Evolutionary conservation across 169 alveolate genomes (phyloP), one percentile per base, ranked within the genome.

Genomic region (Amoebophrya sp.): DNA sequence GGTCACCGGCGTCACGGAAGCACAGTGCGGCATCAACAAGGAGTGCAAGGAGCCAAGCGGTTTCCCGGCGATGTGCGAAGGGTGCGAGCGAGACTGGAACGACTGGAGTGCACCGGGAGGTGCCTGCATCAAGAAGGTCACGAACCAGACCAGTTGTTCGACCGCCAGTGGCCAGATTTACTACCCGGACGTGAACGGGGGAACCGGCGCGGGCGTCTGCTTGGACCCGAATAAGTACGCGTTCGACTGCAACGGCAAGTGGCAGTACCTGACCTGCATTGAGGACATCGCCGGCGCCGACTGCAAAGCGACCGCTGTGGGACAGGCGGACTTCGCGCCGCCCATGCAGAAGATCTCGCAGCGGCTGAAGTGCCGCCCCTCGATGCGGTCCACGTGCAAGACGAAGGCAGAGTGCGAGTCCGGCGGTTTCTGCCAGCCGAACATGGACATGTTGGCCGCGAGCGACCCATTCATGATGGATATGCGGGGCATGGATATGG

Each of bases 191-290:
- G n/a, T 26, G 83, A 12, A 10, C 83, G 26, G 2, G 39, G 83
- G 39, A 0, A 65, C 83, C 83, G 83, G 83, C 2, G 83, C 83
- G 36, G 83, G 83, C 33, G n/a, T 65, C 83, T 65, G 83, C 83
- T 65, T 26, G 39, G 83, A 65, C 83, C 38, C 83, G 33, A 26
- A 1, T 36, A 65, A 65, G 83, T 6, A 1, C 38, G 39, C 38
- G 2, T 1, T 6, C 33, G 83, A 65, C 26, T 65, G 83, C 83
- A 18, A 18, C 33, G 0, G 39, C 83, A 36, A 36, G 33, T 65
- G 83, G 83, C 38, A 65, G 83, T 65, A 12, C n/a, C 33, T 65
- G 83, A 36, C 18, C 3, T 65, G 83, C 33, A 1, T 1, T 36
- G 83, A 65, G 83, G n/a, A 18, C 83, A 26, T 65, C n/a, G 33